Evolutionary conservation across 2,329 filamentous ascomycete species (phyloP), one percentile per base, ranked within the genome.

Genomic region (Ophiostoma sp.): DNA sequence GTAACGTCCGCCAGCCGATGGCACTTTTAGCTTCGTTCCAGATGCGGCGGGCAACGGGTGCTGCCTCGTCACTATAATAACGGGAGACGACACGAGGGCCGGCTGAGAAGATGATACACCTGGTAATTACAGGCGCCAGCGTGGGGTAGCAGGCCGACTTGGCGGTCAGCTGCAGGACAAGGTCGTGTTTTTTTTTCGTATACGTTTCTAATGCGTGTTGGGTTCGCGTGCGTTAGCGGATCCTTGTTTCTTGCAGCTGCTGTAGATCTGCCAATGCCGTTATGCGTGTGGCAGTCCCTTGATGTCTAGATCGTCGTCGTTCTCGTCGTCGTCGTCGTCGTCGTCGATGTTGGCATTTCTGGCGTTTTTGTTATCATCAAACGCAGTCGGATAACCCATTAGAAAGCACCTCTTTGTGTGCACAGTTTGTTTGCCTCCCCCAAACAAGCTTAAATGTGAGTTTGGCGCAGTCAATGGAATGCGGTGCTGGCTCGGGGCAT

Each of bases 81-180:
- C 68, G 68, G 31, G 52, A 11, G 54, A 48, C 6, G n/a, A 67
- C 17, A 60, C 44, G 67, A n/a, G 67, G 62, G 33, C 68, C 71
- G 33, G 35, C 36, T n/a, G 66, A 62, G 33, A 67, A 27, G n/a
- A 72, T 54, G 20, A 72, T 11, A 10, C 39, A 68, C 35, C 67
- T 70, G 27, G 68, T 54, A 33, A 15, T 54, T 33, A 23, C 36
- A 33, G 60, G 62, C 68, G 71, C 71, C 71, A 72, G 69, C 66
- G 64, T 71, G 70, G 62, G 62, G 62, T 65, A 70, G 54, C 35
- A 54, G 10, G 8, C 27, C 17, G 15, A 23, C 60, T 67, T 68
- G 39, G 41, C 67, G 66, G 62, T 65, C 62, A 65, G 35, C 62
- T 65, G 62, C 33, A 36, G 62, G 62, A 8, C 35, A 65, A 39